Percentiles rank a stretch among this genome's conserved stretches.
phyloP scores from a whole-genome alignment of 768 basidiomycete genomes.

The Hortiboletus flavorubellus region DNA sequence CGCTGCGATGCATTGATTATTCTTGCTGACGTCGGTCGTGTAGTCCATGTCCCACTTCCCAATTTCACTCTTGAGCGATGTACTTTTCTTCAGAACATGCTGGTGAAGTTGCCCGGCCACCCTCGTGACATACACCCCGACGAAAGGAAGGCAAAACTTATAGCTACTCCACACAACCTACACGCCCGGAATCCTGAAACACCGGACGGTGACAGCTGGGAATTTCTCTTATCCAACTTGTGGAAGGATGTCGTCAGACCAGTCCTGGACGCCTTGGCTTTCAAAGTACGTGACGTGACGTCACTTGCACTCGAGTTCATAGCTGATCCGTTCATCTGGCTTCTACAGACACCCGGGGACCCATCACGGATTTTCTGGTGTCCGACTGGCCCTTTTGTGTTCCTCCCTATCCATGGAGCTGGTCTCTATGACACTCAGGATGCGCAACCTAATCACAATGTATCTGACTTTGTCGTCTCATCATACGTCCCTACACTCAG shows the following conservation, averaged over 20 bases:
- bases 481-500: neutral
- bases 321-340: neutral
- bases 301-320: neutral
- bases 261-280: neutral
- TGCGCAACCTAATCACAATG: too few species aligned
- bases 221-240: neutral
- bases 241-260: slow-evolving; percentile 6
- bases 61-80: neutral
- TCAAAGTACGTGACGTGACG: neutral
- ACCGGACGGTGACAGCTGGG: neutral
- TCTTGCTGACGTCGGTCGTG: neutral
- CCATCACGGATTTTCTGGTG: too few species aligned
- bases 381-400: too few species aligned
- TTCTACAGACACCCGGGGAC: neutral
- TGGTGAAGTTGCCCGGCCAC: neutral
- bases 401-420: too few species aligned
- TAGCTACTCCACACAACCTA: too few species aligned
- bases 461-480: neutral
- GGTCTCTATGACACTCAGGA: too few species aligned
- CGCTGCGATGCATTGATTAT: slow-evolving; percentile 32
- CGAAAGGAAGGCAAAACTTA: neutral
- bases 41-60: slow-evolving; percentile 2
- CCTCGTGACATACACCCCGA: neutral
- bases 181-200: neutral
- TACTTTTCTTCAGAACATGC: too few species aligned